Evolutionary conservation across 2,329 filamentous ascomycete genomes (phyloP), one percentile per base, ranked within the genome.

Genomic region (Cercospora sp.): DNA sequence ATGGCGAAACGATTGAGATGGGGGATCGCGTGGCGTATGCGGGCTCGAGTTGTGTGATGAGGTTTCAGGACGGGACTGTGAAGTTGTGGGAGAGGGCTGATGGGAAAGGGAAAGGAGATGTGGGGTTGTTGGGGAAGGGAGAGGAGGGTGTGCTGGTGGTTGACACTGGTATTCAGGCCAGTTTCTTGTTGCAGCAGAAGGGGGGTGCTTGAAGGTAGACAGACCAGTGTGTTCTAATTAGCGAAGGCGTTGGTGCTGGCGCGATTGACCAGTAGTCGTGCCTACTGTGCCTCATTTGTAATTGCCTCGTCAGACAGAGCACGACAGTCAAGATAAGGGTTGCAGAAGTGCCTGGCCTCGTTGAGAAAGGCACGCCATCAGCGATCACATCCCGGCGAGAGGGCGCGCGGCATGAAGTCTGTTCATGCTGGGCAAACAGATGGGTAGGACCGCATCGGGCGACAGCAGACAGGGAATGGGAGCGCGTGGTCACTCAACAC

Each of bases 11-110:
- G 18, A 74, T 76, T 60, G 74, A 76, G 60, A 67, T 74, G n/a
- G 76, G 75, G 2, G 74, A 77, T 69, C 62, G 70, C 0, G 88
- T 84, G 0, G 84, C 87, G 0, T 95, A 92, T 77, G 89, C 91
- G 0, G 92, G 92, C 0, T 93, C 90, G 0, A 93, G 89, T 68
- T 86, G 89, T 0, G 89, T 94, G 0, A 78, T 94, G 31, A 87
- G 88, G 3, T 86, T 94, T 31, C 82, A 86, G 9, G 79, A 82
- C 5, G 91, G 90, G 0, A 86, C 88, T 53, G 88, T 93, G 9
- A 87, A 80, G 60, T 84, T 93, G 0, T 92, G 70, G 69, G 72
- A 73, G 45, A 65, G 72, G 42, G 58, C 61, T 26, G 62, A 90
- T 64, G 90, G 91, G 30, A 63, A 64, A 10, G 67, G 62, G 16